Evolutionary conservation across 2,329 filamentous ascomycete species (phyloP).

Genomic region (Coniochaeta ligniaria): DNA sequence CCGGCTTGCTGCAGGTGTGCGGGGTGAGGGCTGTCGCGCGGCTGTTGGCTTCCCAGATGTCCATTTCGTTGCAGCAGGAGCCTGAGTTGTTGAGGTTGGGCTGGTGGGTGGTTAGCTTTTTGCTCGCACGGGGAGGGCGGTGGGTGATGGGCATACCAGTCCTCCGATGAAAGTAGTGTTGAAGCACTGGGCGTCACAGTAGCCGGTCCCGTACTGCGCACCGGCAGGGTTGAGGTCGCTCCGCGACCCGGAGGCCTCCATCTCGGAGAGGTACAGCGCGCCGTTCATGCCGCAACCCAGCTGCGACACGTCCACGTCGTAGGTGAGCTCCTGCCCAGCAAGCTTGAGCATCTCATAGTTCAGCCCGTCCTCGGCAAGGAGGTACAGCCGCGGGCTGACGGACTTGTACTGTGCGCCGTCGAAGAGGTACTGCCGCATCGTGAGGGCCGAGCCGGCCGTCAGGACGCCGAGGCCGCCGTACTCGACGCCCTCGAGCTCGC

Average conservation of each 20-base stretch:
- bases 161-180: not conserved
- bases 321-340: conserved; percentile 52
- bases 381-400: conserved; percentile 40
- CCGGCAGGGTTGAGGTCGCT: conserved; percentile 44
- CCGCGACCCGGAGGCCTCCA: conserved; percentile 52
- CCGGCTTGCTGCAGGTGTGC: conserved; percentile 37
- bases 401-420: conserved; percentile 8
- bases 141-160: not conserved
- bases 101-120: conserved; percentile 5
- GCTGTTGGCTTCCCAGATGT: conserved; percentile 48
- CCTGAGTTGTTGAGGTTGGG: conserved; percentile 34
- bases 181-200: conserved; percentile 46
- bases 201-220: conserved; percentile 49
- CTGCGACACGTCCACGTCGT: conserved; percentile 56
- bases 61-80: conserved; percentile 47
- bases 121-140: not conserved
- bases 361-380: conserved; percentile 42
- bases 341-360: conserved; percentile 52
- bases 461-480: conserved; percentile 25
- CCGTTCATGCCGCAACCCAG: conserved; percentile 59
- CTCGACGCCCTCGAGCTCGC: conserved; percentile 41
- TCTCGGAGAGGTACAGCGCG: conserved; percentile 53
- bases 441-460: conserved; percentile 13
- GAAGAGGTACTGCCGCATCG: conserved; percentile 14
- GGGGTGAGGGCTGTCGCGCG: conserved; percentile 35